Evolutionary conservation across 164 flowering plant species (phyloP), one percentile per base, ranked within the genome.

Genomic region (Santalum album): DNA sequence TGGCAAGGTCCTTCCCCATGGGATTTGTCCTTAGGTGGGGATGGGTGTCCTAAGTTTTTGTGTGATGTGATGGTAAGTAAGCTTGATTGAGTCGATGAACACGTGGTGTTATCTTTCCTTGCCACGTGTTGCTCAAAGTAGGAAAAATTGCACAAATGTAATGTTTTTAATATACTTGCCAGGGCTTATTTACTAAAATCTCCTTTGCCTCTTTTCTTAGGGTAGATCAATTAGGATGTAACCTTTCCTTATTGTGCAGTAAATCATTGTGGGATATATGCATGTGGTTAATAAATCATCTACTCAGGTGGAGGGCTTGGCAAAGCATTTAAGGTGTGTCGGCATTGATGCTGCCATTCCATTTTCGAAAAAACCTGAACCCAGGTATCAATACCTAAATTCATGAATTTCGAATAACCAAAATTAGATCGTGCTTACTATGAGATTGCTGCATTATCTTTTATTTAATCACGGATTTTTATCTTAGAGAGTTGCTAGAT

Each of bases 321-420:
- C 98, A 9, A 92, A 86, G 56, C 96, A 84, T 69, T 62, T 92
- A 29, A 70, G 96, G 6, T 88, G 91, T 73, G 98, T 88, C 48
- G 98, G 98, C 38, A 73, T 88, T 56, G 96, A 88, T 78, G 96
- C 96, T 69, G 95, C 98, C 49, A 54, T 75, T 65, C 94, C 98
- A 47, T 25, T 39, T 55, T 73, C 79, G 15, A 88, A 67, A 62
- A 86, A 77, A 71, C 95, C 96, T 38, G 90, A 84, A 22, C 49
- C 85, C 51, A 91, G 98, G 98, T 91, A n/a, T 39, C 34, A 6
- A 12, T 34, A 25, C 51, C 17, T 49, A 43, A 19, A 53, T 53
- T 53, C 20, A 42, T 17, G 18, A 21, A 14, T 14, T 26, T 47
- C 7, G 25, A 25, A 20, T 43, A 26, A 14, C 11, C 43, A 15